These are phyloP conservation scores for Podila minutissima DNA, from an alignment of 192 early-diverging fungal species.

Conservation along the genomic window DNA sequence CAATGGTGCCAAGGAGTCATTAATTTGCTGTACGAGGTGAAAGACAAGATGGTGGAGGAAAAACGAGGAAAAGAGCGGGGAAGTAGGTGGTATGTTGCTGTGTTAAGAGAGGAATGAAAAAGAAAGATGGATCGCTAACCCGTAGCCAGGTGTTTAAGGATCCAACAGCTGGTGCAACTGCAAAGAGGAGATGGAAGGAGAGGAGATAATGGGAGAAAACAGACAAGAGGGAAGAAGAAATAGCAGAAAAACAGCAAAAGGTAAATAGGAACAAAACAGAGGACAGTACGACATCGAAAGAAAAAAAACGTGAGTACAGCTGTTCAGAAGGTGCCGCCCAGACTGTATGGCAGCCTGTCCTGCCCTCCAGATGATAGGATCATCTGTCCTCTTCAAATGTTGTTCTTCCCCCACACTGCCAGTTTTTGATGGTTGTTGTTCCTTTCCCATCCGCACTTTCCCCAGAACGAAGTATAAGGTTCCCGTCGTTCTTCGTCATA, in stretches of 20 bases:
- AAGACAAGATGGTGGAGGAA: background rate
- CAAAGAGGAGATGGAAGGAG: background rate
- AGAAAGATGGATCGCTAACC: background rate
- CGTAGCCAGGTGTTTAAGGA: background rate
- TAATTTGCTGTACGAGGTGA: background rate
- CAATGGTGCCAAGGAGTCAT: background rate
- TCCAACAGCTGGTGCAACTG: background rate
- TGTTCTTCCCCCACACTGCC: background rate
- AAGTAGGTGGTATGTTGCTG: background rate
- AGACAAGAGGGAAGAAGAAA: background rate
- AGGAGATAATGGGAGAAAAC: background rate
- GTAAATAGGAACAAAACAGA: background rate
- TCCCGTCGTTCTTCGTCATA: background rate
- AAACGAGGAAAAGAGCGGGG: background rate
- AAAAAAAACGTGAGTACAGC: background rate
- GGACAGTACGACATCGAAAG: background rate
- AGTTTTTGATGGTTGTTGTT: background rate
- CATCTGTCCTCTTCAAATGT: constrained; percentile 10
- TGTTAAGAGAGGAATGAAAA: background rate
- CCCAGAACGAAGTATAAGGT: background rate
- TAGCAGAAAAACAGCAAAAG: background rate
- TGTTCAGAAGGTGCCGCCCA: background rate
- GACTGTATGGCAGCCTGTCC: background rate
- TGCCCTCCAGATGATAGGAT: constrained; percentile 9
- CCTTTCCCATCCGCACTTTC: constrained; percentile 1